phyloP scores from a whole-genome alignment of 2,329 filamentous ascomycete species.

The Shiraia sp. region DNA sequence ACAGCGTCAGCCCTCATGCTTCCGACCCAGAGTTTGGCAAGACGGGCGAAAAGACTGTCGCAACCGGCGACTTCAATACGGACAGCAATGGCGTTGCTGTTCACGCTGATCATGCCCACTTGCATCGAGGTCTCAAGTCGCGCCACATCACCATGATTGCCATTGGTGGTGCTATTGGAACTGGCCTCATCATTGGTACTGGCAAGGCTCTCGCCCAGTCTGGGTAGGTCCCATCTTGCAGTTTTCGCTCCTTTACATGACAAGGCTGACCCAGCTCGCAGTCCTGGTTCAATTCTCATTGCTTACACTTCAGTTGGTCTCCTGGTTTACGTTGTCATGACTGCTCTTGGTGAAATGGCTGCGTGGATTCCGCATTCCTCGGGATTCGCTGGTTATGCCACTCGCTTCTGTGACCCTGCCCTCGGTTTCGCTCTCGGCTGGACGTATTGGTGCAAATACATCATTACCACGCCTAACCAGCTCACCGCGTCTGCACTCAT shows the following conservation, averaged over 20 bases:
- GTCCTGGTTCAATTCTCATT: conserved; percentile 70
- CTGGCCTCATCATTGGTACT: conserved; percentile 72
- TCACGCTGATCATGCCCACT: conserved; percentile 37
- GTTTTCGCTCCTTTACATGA: no score
- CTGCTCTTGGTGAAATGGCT: conserved; percentile 81
- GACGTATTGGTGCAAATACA: conserved; percentile 69
- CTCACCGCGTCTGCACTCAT: conserved; percentile 79
- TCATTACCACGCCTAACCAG: conserved; percentile 84
- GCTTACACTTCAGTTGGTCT: conserved; percentile 71
- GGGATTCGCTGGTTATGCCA: conserved; percentile 81
- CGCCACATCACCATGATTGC: conserved; percentile 67
- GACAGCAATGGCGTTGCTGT: conserved; percentile 30
- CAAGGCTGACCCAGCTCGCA: conserved; percentile 21
- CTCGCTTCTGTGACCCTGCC: conserved; percentile 77
- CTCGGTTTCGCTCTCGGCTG: conserved; percentile 78
- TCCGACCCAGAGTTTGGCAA: conserved; percentile 27
- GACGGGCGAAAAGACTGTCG: conserved; percentile 19
- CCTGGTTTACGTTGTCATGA: conserved; percentile 81
- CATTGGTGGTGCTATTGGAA: conserved; percentile 74
- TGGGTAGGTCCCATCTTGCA: conserved; percentile 41
- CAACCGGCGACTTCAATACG: conserved; percentile 12
- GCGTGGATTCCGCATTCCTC: conserved; percentile 77
- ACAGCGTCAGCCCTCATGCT: conserved; percentile 26
- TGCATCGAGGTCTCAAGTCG: conserved; percentile 58
- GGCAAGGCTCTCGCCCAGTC: conserved; percentile 55